A percentile compares a stretch with the other conserved stretches of the same genome.
phyloP scores from a whole-genome alignment of 768 basidiomycete species.

The Leccinum uliginosum region DNA sequence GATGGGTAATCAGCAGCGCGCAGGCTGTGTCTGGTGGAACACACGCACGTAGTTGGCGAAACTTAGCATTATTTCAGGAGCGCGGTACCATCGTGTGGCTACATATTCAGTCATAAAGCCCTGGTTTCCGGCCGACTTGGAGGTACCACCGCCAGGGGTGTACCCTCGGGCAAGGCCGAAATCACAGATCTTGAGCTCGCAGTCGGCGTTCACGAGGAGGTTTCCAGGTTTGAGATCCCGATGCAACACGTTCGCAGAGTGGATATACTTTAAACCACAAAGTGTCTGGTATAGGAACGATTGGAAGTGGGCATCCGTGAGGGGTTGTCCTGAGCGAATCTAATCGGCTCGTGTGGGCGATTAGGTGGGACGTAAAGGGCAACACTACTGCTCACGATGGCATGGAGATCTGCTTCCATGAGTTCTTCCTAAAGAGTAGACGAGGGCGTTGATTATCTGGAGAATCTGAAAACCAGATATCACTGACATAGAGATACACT shows the following conservation, averaged over 20 bases:
- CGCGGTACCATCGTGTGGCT: constrained; percentile 98
- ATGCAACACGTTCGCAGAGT: constrained; percentile 96
- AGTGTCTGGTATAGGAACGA: constrained; percentile 98
- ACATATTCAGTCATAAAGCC: constrained; percentile 99
- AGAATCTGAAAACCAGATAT: constrained; percentile 1
- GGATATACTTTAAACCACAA: constrained; percentile 97
- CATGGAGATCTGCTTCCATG: constrained; percentile 99
- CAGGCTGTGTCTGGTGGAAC: neutral
- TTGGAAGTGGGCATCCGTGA: constrained; percentile 90
- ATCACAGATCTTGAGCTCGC: constrained; percentile 97
- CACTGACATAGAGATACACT: constrained; percentile 84
- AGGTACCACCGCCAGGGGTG: constrained; percentile 75
- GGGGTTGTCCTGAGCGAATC: constrained; percentile 84
- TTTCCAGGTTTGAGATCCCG: constrained; percentile 95
- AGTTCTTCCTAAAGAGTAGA: constrained; percentile 75
- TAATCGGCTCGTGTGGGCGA: constrained; percentile 23
- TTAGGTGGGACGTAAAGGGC: neutral
- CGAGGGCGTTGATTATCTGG: neutral
- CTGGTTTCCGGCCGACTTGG: constrained; percentile 70
- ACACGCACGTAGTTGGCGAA: constrained; percentile 85
- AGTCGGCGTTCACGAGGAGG: constrained; percentile 95
- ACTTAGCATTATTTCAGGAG: constrained; percentile 98
- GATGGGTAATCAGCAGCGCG: constrained; percentile 12
- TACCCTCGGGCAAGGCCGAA: constrained; percentile 96
- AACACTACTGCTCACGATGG: constrained; percentile 62